phyloP scores from a whole-genome alignment of 495 filamentous ascomycete genomes.

The Astrothelium subdiscretum region DNA sequence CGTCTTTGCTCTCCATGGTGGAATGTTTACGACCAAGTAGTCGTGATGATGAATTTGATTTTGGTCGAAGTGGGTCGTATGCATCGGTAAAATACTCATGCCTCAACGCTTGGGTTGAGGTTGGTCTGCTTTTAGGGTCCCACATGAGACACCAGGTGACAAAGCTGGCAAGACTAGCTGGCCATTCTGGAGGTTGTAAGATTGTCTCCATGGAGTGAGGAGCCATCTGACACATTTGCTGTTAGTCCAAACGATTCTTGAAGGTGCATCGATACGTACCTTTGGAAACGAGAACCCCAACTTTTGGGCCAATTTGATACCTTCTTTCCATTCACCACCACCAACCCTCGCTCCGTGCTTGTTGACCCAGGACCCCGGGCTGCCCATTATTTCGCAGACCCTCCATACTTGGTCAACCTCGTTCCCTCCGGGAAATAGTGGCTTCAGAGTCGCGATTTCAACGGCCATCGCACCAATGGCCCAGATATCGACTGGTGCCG shows the following conservation, averaged over 20 bases:
- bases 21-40: conserved; percentile 81
- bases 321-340: conserved; percentile 96
- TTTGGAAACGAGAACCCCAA: conserved; percentile 97
- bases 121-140: conserved; percentile 90
- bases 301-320: conserved; percentile 82
- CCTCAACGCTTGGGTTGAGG: conserved; percentile 81
- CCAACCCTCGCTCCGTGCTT: conserved; percentile 78
- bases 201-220: conserved; percentile 95
- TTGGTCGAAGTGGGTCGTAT: conserved; percentile 83
- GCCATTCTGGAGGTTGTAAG: conserved; percentile 83
- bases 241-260: not conserved
- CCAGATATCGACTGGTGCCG: conserved; percentile 97
- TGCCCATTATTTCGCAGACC: conserved; percentile 99
- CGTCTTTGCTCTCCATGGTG: conserved; percentile 54
- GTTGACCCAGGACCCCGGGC: conserved; percentile 95
- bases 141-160: conserved; percentile 99
- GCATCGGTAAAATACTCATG: conserved; percentile 98
- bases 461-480: conserved; percentile 99
- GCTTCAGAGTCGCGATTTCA: conserved; percentile 94
- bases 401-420: conserved; percentile 99
- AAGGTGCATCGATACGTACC: conserved; percentile 31
- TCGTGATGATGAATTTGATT: conserved; percentile 66
- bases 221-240: conserved; percentile 57
- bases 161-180: conserved; percentile 72
- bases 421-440: conserved; percentile 92